These are phyloP conservation scores for Blastomyces parvus DNA, from an alignment of 2,329 filamentous ascomycete genomes.

Conservation along the genomic window DNA sequence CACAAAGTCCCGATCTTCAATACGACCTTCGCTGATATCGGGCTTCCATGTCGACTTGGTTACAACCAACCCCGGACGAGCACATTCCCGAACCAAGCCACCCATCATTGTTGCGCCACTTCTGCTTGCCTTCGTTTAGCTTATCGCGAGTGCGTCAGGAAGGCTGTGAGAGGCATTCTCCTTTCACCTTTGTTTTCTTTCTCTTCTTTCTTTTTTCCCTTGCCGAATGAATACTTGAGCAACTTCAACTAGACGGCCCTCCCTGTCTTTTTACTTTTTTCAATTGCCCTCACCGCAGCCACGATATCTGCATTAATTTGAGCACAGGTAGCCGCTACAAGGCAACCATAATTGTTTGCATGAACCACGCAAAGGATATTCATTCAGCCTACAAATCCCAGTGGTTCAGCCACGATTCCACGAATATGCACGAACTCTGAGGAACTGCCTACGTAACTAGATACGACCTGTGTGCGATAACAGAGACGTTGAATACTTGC, in stretches of 20 bases:
- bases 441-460: background rate
- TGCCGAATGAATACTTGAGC: no score
- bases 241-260: background rate
- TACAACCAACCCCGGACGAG: background rate
- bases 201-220: no score
- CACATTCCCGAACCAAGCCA: background rate
- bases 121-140: no score
- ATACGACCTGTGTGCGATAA: background rate
- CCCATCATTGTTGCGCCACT: background rate
- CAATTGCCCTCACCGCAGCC: background rate
- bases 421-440: background rate
- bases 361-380: background rate
- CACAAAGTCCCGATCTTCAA: background rate
- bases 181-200: background rate
- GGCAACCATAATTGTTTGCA: background rate
- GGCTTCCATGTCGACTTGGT: background rate
- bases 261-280: background rate
- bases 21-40: background rate
- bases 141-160: background rate
- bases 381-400: background rate
- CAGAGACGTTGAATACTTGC: no score
- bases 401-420: background rate
- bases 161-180: background rate
- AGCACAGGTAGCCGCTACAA: background rate
- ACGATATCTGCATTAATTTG: background rate